Evolutionary conservation across 2,329 filamentous ascomycete genomes (phyloP).

Genomic region (Tolypocladium cylindrosporum): DNA sequence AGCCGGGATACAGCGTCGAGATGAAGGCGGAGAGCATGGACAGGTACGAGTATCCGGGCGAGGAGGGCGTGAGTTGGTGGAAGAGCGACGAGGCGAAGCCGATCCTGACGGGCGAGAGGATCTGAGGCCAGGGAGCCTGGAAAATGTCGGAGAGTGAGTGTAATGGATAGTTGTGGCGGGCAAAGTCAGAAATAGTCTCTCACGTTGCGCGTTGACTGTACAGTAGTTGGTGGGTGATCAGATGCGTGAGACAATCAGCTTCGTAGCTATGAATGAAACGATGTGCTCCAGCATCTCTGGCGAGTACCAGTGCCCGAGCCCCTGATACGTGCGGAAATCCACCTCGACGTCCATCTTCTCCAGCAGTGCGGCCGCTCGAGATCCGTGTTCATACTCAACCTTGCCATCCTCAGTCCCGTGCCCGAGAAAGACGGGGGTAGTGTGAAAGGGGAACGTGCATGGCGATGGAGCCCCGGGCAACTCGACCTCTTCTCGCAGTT

Average conservation of each 20-base stretch:
- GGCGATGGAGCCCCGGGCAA: constrained; percentile 3
- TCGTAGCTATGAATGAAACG: constrained; percentile 16
- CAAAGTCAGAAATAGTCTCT: background rate
- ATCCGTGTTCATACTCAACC: constrained; percentile 25
- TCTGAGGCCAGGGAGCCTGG: constrained; percentile 10
- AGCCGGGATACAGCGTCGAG: constrained; percentile 84
- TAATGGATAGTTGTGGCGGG: background rate
- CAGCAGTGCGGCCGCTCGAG: constrained; percentile 22
- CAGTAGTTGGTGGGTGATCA: background rate
- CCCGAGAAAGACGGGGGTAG: constrained; percentile 33
- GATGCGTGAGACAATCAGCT: background rate
- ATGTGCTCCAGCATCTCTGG: constrained; percentile 28
- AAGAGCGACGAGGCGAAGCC: constrained; percentile 65
- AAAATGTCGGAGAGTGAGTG: background rate
- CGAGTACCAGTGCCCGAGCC: constrained; percentile 35
- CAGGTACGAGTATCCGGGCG: constrained; percentile 63
- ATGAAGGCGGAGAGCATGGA: constrained; percentile 90
- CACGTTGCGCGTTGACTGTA: background rate
- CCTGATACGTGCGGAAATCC: constrained; percentile 26
- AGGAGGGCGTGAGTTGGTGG: constrained; percentile 78
- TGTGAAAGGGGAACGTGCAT: constrained; percentile 6
- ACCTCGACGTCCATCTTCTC: constrained; percentile 21
- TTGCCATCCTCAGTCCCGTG: constrained; percentile 33
- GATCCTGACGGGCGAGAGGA: constrained; percentile 56
- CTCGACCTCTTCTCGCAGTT: constrained; percentile 17